Evolutionary conservation across 768 basidiomycete species (phyloP).

Genomic region (Lyophyllum atratum): DNA sequence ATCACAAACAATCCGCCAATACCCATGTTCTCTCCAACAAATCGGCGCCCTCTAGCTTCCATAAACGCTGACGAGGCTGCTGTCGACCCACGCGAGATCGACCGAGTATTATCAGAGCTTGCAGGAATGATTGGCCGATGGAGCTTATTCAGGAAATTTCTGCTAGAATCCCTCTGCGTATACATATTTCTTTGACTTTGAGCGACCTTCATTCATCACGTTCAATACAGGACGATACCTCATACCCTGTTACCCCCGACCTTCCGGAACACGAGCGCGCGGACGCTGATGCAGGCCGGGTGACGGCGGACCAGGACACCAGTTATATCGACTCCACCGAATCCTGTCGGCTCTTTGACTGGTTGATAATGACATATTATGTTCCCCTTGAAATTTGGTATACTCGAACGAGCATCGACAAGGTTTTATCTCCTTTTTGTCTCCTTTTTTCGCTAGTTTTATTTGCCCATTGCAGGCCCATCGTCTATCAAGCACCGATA

Average conservation of each 20-base stretch:
- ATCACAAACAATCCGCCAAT: constrained; percentile 42
- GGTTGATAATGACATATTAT: constrained; percentile 74
- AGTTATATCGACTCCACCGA: constrained; percentile 47
- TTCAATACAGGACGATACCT: constrained; percentile 21
- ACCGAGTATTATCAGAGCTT: constrained; percentile 85
- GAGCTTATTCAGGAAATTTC: constrained; percentile 87
- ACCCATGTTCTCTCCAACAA: constrained; percentile 29
- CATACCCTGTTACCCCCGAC: constrained; percentile 3
- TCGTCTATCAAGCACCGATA: constrained; percentile 75
- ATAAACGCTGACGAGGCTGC: constrained; percentile 47
- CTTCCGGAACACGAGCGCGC: constrained; percentile 2
- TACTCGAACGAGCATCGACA: constrained; percentile 81
- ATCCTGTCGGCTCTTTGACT: constrained; percentile 62
- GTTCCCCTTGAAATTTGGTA: constrained; percentile 94
- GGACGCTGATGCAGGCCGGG: background rate
- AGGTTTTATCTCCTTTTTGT: constrained; percentile 46
- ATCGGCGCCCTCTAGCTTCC: constrained; percentile 28
- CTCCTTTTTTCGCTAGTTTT: background rate
- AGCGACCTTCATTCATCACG: background rate
- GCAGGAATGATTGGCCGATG: constrained; percentile 91
- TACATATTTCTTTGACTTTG: constrained; percentile 12
- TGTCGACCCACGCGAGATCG: constrained; percentile 88
- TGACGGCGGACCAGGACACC: constrained; percentile 14
- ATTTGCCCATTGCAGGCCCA: constrained; percentile 68
- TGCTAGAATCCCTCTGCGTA: constrained; percentile 73